Conservation (phyloP, 2,329 filamentous ascomycete genomes). For the Aspergillus amoenus region DNA sequence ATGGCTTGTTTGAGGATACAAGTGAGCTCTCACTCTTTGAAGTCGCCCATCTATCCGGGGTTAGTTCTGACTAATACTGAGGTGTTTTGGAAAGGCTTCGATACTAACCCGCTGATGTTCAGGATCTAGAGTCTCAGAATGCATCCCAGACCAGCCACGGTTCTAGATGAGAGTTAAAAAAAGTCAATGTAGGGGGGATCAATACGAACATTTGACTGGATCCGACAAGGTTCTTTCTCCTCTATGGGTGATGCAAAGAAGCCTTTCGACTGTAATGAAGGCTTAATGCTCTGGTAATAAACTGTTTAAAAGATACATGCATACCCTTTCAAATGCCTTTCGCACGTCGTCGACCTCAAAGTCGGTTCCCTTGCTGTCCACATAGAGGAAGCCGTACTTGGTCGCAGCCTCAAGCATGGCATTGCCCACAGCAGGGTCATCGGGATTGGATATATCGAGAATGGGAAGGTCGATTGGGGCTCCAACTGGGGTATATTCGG, state of each 20-base stretch:
- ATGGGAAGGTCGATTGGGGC: constrained; percentile 64
- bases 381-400: constrained; percentile 85
- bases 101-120: constrained; percentile 69
- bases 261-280: constrained; percentile 58
- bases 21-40: constrained; percentile 69
- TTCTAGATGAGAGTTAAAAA: constrained; percentile 55
- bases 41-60: constrained; percentile 66
- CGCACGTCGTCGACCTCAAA: constrained; percentile 68
- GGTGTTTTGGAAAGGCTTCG: not conserved
- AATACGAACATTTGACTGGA: constrained; percentile 56
- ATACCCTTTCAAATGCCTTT: constrained; percentile 70
- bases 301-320: constrained; percentile 22
- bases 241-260: constrained; percentile 71
- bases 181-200: not conserved
- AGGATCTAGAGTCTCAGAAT: constrained; percentile 83
- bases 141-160: constrained; percentile 84
- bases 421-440: constrained; percentile 61
- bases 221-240: constrained; percentile 73
- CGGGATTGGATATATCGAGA: constrained; percentile 71
- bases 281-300: not conserved
- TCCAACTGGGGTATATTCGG: constrained; percentile 17
- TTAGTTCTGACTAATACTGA: not conserved
- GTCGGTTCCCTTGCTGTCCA: constrained; percentile 70
- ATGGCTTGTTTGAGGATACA: not conserved
- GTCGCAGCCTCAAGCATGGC: constrained; percentile 75